Evolutionary conservation across 345 rosid genomes (phyloP).

Genomic region (Raphanus sativus): DNA sequence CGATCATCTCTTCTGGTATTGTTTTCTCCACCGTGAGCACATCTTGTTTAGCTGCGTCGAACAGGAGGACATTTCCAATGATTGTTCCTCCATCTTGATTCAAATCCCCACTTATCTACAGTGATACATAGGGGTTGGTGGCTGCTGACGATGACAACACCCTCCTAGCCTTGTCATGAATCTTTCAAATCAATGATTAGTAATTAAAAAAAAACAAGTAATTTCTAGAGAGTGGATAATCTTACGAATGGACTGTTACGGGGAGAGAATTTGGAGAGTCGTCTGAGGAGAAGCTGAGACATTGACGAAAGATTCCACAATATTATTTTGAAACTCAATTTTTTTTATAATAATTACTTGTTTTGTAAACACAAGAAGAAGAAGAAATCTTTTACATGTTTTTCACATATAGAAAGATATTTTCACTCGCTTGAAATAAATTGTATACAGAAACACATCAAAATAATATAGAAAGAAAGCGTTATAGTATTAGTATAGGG

Average conservation of each 20-base stretch:
- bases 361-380: neutral
- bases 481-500: neutral
- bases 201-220: neutral
- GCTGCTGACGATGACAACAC: neutral
- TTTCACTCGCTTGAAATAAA: neutral
- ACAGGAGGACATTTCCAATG: neutral
- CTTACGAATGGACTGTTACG: neutral
- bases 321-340: neutral
- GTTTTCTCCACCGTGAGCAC: neutral
- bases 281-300: neutral
- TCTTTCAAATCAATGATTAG: neutral
- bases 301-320: neutral
- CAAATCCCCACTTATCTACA: neutral
- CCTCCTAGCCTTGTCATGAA: neutral
- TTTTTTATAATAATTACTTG: neutral
- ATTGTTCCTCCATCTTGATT: neutral
- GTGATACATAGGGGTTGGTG: neutral
- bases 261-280: neutral
- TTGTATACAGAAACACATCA: neutral
- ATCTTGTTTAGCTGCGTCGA: neutral
- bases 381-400: neutral
- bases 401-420: neutral
- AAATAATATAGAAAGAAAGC: neutral
- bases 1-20: neutral
- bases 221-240: neutral